phyloP scores from a whole-genome alignment of 2,329 filamentous ascomycete species.

The Aspergillus sp. region DNA sequence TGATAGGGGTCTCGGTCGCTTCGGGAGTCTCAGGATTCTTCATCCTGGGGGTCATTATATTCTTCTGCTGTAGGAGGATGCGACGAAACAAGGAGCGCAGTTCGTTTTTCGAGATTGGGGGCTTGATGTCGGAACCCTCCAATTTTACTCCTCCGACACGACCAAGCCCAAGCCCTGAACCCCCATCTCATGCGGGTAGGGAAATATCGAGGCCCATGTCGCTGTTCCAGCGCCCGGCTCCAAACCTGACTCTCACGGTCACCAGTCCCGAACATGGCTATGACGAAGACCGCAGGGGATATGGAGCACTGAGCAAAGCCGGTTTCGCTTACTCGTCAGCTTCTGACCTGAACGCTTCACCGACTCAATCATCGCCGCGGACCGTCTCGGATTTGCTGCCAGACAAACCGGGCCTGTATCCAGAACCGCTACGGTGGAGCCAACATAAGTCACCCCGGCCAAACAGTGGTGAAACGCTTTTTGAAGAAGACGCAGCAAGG shows the following conservation, averaged over 20 bases:
- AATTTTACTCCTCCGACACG: conserved; percentile 27
- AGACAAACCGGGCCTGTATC: conserved; percentile 33
- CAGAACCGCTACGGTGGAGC: conserved; percentile 35
- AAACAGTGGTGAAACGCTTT: conserved; percentile 32
- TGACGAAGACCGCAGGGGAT: conserved; percentile 1
- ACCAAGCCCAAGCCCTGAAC: conserved; percentile 17
- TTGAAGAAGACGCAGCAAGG: conserved; percentile 36
- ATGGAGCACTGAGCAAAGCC: conserved; percentile 20
- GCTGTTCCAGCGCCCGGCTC: conserved; percentile 14
- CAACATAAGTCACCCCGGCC: conserved; percentile 21
- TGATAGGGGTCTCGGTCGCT: conserved; percentile 37
- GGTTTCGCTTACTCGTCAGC: conserved; percentile 29
- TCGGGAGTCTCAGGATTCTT: conserved; percentile 35
- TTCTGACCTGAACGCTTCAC: conserved; percentile 27
- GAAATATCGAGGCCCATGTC: conserved; percentile 20
- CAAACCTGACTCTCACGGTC: conserved; percentile 19
- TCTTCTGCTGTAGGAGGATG: conserved; percentile 29
- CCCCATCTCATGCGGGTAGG: conserved; percentile 8
- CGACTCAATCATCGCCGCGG: conserved; percentile 33
- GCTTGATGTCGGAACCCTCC: conserved; percentile 35
- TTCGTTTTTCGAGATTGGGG: conserved; percentile 38
- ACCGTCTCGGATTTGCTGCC: conserved; percentile 39
- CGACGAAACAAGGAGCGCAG: conserved; percentile 25
- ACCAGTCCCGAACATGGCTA: conserved; percentile 13
- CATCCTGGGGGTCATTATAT: conserved; percentile 30